Evolutionary conservation across 352 stramenopile genomes (phyloP).

Genomic region (Phytopythium oedochilum): DNA sequence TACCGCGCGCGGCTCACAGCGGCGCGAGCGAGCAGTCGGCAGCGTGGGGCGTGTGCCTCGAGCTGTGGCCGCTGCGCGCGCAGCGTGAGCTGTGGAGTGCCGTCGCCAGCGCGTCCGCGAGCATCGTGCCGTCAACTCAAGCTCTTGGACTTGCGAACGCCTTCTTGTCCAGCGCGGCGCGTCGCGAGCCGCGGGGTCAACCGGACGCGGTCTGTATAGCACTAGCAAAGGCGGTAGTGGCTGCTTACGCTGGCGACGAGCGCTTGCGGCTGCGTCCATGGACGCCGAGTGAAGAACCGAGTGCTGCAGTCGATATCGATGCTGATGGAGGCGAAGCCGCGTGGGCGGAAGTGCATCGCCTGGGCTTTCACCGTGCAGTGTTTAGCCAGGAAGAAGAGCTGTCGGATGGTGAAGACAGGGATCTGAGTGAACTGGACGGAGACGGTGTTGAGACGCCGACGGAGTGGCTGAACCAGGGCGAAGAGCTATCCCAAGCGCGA

Average conservation of each 20-base stretch:
- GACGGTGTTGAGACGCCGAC: background rate
- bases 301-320: background rate
- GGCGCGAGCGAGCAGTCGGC: background rate
- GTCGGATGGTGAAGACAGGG: constrained; percentile 10
- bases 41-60: constrained; percentile 32
- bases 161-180: constrained; percentile 16
- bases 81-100: constrained; percentile 66
- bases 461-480: background rate
- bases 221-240: constrained; percentile 18
- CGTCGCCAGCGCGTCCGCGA: constrained; percentile 18
- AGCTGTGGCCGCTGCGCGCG: constrained; percentile 27
- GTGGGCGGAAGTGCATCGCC: background rate
- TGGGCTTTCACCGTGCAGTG: constrained; percentile 18
- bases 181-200: constrained; percentile 1
- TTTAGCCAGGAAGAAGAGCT: constrained; percentile 5
- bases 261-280: background rate
- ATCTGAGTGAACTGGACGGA: background rate
- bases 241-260: background rate
- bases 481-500: background rate
- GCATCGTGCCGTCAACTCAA: constrained; percentile 5
- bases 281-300: background rate
- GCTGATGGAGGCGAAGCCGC: background rate
- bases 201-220: constrained; percentile 22
- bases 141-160: constrained; percentile 14
- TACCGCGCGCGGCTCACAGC: constrained; percentile 3